Base-by-base conservation (phyloP, 2,329 filamentous ascomycete species). In the Cladobotryum mycophilum region DNA sequence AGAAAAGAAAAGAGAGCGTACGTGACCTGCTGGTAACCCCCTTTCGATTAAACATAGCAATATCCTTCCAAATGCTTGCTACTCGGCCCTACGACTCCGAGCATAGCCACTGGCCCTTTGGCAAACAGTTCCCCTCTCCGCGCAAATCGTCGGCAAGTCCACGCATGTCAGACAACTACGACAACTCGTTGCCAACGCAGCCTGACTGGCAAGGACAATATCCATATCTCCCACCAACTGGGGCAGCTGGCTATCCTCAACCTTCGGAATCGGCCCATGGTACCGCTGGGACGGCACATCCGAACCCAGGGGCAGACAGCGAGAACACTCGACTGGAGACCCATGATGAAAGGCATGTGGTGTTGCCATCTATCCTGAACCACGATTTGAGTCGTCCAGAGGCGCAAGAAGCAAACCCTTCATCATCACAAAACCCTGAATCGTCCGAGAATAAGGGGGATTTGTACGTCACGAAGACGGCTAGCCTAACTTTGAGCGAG, bases 121-220 rank as follows among this genome's bases (percentile, higher is more conserved):
- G 67, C 71, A 80, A 78, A 67, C 73, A 75, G 63, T 73, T 75
- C 62, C 67, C 71, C 57, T 61, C 68, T 51, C 68, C 72, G 57
- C 68, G 70, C 60, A 75, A 74, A 58, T 61, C 70, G 49, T 65
- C 72, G n/a, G 34, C 52, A 54, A 69, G 70, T 60, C 66, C 74
- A 73, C 78, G 77, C 68, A 81, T 81, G 78, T 79, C 78, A 70
- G 78, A 75, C 68, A 65, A 70, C 61, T 79, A 76, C 68, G 73
- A 76, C 61, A 61, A 72, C 54, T 72, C 75, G 58, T 65, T 76
- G 65, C 73, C 76, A 60, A 73, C 76, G 61, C 75, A 78, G 70
- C 70, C 76, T 59, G 75, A 78, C 66, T 81, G 78, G 78, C 76
- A 77, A 64, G 74, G 73, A 54, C 74, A 77, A 63, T 78, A 78